Base-by-base conservation (phyloP, 257 asterid species). In the Ilex aquifolium region DNA sequence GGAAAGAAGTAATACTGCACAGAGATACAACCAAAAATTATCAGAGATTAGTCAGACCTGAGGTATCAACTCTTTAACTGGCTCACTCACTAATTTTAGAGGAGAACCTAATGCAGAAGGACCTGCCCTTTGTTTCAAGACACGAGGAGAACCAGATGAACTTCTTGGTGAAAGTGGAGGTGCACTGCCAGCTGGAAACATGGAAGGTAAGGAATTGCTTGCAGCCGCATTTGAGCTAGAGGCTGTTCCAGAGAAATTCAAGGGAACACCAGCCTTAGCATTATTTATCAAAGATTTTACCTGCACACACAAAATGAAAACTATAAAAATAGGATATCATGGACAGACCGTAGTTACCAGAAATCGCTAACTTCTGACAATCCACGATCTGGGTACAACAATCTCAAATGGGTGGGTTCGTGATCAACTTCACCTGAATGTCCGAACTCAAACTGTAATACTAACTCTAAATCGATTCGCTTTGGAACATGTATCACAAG, bases 81-180 rank as follows among this genome's bases (percentile, higher is more conserved):
- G 90, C 66, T 93, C 99, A 72, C 76, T 85, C 79, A 85, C 77
- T 67, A 87, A 68, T 77, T 90, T 90, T 75, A 90, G 79, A 71
- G 97, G 92, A 62, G 97, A 93, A 57, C 93, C 82, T 62, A 93
- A 79, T 68, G 83, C 77, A 66, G 97, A 87, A 29, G 88, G 96
- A 50, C 90, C 96, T 46, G 88, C 81, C 84, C 96, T 84, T 31
- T 84, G 99, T 81, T 88, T 93, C 77, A 73, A 67, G 62, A 80
- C 75, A 74, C 99, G 86, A 75, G 99, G 99, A 44, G 99, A 93
- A 60, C 97, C 97, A 40, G 95, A 74, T 39, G 97, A 93, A 69
- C 96, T 90, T 79, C 99, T 90, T 15, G 99, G 99, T 56, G 99
- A 93, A 78, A 90, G 99, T 63, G 99, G 99, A 11, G 99, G 99